These are phyloP conservation scores for Dioszegia crocea DNA, from an alignment of 768 basidiomycete species.

Conservation along the genomic window DNA sequence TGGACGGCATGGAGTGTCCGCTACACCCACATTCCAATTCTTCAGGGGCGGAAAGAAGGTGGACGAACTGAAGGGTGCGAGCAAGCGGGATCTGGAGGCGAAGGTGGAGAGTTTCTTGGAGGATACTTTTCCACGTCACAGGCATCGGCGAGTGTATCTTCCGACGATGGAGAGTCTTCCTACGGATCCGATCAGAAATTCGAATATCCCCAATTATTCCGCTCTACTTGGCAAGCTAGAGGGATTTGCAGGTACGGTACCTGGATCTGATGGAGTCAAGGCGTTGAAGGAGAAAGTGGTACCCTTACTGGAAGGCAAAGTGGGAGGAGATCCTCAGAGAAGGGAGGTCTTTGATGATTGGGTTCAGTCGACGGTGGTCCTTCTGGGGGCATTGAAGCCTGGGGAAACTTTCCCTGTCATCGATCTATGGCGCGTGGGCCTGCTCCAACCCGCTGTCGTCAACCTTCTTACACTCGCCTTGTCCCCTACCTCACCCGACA, in stretches of 20 bases:
- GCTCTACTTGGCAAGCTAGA: constrained; percentile 34
- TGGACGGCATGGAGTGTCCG: constrained; percentile 62
- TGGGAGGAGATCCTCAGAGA: constrained; percentile 7
- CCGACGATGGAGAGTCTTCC: constrained; percentile 27
- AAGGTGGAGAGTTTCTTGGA: constrained; percentile 35
- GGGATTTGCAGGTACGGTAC: constrained; percentile 13
- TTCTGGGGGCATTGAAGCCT: constrained; percentile 24
- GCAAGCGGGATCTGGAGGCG: constrained; percentile 25
- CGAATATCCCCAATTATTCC: constrained; percentile 24
- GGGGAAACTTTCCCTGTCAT: constrained; percentile 39
- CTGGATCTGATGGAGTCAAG: constrained; percentile 5
- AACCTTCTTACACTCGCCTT: constrained; percentile 18
- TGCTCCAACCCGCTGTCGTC: constrained; percentile 21
- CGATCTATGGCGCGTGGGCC: constrained; percentile 37
- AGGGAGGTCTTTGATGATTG: constrained; percentile 12
- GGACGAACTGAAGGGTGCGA: constrained; percentile 36
- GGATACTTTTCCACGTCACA: constrained; percentile 31
- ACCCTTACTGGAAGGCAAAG: constrained; percentile 27
- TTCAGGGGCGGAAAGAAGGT: constrained; percentile 60
- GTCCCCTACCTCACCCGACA: constrained; percentile 5
- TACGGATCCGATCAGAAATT: constrained; percentile 21
- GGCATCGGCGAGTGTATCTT: constrained; percentile 34
- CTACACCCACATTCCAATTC: constrained; percentile 85
- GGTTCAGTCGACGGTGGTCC: constrained; percentile 7
- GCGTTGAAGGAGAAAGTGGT: constrained; percentile 18